Evolutionary conservation across 805 yeast genomes (phyloP).

Genomic region (Scheffersomyces lignosus): DNA sequence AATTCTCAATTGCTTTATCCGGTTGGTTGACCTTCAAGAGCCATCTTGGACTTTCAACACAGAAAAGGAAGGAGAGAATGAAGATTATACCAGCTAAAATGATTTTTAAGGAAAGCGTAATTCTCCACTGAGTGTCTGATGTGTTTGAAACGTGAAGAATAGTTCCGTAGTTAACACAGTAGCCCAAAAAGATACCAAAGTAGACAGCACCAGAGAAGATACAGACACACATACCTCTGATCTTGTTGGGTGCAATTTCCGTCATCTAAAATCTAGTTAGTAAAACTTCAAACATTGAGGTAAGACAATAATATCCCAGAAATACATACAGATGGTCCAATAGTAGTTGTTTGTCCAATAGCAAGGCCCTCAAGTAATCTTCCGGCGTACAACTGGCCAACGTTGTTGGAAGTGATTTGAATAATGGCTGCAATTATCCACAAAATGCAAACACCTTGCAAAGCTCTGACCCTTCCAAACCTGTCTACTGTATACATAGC

Average conservation of each 20-base stretch:
- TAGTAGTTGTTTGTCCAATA: constrained; percentile 24
- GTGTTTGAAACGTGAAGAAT: constrained; percentile 28
- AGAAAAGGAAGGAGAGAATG: constrained; percentile 17
- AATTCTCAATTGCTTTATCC: constrained; percentile 17
- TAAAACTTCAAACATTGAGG: too few species aligned
- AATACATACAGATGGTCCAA: constrained; percentile 25
- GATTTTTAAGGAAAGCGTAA: constrained; percentile 20
- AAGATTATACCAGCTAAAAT: constrained; percentile 20
- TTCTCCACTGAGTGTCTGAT: constrained; percentile 18
- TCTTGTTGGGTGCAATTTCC: constrained; percentile 22
- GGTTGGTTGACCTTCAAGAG: constrained; percentile 16
- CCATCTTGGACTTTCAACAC: constrained; percentile 26
- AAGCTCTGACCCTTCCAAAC: constrained; percentile 22
- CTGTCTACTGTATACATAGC: constrained; percentile 25
- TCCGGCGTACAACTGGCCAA: constrained; percentile 26
- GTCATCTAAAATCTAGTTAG: too few species aligned
- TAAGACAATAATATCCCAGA: too few species aligned
- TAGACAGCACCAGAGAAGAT: constrained; percentile 26
- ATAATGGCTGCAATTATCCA: constrained; percentile 22
- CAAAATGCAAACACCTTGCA: constrained; percentile 18
- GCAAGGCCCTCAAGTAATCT: constrained; percentile 25
- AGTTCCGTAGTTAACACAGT: constrained; percentile 47
- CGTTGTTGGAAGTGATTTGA: constrained; percentile 14
- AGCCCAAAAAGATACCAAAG: constrained; percentile 20
- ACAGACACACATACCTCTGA: constrained; percentile 23